Conservation (phyloP, 257 asterid species). For the Nicotiana noctiflora region DNA sequence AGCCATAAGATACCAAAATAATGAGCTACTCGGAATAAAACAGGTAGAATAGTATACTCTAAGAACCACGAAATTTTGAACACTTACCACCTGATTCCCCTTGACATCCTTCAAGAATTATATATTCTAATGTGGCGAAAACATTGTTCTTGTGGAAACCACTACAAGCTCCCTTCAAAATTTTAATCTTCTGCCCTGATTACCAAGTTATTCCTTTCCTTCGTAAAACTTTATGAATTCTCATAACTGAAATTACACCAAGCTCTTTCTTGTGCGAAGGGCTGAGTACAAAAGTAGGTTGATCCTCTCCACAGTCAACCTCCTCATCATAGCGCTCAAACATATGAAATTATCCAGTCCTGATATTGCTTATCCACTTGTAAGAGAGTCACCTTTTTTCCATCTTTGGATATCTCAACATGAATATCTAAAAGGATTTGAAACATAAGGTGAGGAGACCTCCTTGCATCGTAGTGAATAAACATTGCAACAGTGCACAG, state of each 20-base stretch:
- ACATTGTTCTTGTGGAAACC: conserved; percentile 38
- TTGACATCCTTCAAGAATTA: conserved; percentile 50
- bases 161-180: conserved; percentile 61
- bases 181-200: conserved; percentile 61
- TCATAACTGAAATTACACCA: conserved; percentile 20
- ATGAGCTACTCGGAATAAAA: neutral
- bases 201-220: conserved; percentile 49
- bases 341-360: conserved; percentile 58
- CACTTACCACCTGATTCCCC: conserved; percentile 67
- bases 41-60: neutral
- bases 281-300: conserved; percentile 32
- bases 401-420: conserved; percentile 36
- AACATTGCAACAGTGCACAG: neutral
- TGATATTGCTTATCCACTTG: conserved; percentile 50
- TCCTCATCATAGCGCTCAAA: conserved; percentile 53
- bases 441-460: neutral
- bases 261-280: conserved; percentile 40
- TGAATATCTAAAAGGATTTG: conserved; percentile 32
- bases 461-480: neutral
- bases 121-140: conserved; percentile 58
- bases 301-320: conserved; percentile 43
- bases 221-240: conserved; percentile 47
- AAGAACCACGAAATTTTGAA: neutral
- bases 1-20: neutral
- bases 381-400: conserved; percentile 31